Conservation (phyloP, 139 green algal species). For the Chlorella sp. region DNA sequence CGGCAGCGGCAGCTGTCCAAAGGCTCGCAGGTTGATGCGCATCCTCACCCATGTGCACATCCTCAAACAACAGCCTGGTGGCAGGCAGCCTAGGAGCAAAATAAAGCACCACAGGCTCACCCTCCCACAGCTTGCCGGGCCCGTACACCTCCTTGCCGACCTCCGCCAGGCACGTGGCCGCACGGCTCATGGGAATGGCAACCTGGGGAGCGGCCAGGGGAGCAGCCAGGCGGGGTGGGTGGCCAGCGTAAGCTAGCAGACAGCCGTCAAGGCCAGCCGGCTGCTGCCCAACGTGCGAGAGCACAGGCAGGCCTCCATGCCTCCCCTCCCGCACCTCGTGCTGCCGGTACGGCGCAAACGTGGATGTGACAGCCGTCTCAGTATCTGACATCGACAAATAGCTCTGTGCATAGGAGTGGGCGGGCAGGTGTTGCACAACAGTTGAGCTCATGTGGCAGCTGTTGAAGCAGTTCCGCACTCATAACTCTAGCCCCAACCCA, state of each 20-base stretch:
- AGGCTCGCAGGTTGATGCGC: too few species aligned
- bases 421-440: neutral
- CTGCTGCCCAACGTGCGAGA: neutral
- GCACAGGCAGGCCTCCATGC: neutral
- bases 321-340: constrained; percentile 55
- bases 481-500: too few species aligned
- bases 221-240: too few species aligned
- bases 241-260: too few species aligned
- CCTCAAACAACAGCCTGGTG: too few species aligned
- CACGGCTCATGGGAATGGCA: constrained; percentile 54
- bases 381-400: constrained; percentile 39
- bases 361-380: constrained; percentile 30
- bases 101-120: too few species aligned
- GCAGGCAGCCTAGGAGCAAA: too few species aligned
- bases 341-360: constrained; percentile 70
- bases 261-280: neutral
- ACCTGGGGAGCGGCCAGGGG: constrained; percentile 71
- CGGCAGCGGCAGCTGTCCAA: too few species aligned
- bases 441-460: neutral
- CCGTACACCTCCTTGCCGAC: constrained; percentile 58
- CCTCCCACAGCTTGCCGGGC: constrained; percentile 37
- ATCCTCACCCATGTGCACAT: too few species aligned
- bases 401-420: constrained; percentile 8
- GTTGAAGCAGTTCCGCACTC: too few species aligned
- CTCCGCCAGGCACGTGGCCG: constrained; percentile 60